Percentiles rank a stretch among this genome's conserved stretches.
Evolutionary conservation across 176 grass and related monocot genomes (phyloP).

Genomic region (Avena eriantha): DNA sequence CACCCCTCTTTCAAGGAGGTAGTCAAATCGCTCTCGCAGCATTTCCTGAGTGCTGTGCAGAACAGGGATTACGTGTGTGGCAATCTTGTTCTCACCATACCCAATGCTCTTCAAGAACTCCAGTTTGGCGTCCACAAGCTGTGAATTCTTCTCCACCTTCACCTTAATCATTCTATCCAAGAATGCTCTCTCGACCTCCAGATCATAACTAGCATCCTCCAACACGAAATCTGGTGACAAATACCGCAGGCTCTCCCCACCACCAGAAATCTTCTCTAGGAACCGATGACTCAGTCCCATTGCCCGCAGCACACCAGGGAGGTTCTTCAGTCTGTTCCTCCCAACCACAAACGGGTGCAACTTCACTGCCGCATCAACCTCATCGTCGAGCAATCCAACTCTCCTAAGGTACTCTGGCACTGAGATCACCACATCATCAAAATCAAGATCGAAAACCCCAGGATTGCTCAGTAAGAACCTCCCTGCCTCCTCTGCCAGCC

Average conservation of each 20-base stretch:
- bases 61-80: slow-evolving; percentile 34
- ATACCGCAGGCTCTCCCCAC: slow-evolving; percentile 42
- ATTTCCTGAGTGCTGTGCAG: slow-evolving; percentile 56
- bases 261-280: slow-evolving; percentile 55
- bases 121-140: slow-evolving; percentile 54
- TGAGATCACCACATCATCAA: slow-evolving; percentile 56
- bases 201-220: slow-evolving; percentile 56
- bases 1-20: slow-evolving; percentile 69
- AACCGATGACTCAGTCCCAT: slow-evolving; percentile 60
- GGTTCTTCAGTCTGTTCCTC: slow-evolving; percentile 70
- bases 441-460: slow-evolving; percentile 64
- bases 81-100: slow-evolving; percentile 67
- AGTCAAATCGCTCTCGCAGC: slow-evolving; percentile 69
- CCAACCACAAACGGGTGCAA: slow-evolving; percentile 71
- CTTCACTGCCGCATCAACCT: slow-evolving; percentile 40
- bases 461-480: slow-evolving; percentile 64
- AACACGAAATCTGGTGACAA: slow-evolving; percentile 64
- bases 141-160: slow-evolving; percentile 48
- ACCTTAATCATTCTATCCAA: slow-evolving; percentile 56
- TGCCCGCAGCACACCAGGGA: slow-evolving; percentile 61
- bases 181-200: slow-evolving; percentile 55
- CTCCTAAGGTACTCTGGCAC: slow-evolving; percentile 64
- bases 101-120: slow-evolving; percentile 85
- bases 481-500: slow-evolving; percentile 57
- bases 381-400: slow-evolving; percentile 53